Evolutionary conservation across 495 filamentous ascomycete species (phyloP).

Genomic region (Penicillium maclennaniae): DNA sequence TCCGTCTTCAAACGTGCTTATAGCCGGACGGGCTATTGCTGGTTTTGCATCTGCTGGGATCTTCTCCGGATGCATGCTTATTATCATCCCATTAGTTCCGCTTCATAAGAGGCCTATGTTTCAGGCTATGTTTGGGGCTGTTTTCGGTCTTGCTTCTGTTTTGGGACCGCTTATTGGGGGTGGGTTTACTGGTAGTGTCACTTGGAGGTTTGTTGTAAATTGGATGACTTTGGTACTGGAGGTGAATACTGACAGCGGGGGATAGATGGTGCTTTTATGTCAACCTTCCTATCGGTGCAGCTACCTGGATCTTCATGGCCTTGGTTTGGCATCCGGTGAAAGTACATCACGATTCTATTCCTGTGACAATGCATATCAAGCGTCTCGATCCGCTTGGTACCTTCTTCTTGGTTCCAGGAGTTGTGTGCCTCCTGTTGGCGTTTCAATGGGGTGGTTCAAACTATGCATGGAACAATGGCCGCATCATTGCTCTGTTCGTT

Average conservation of each 20-base stretch:
- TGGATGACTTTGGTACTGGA: not conserved
- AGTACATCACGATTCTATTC: not conserved
- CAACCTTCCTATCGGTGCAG: slow-evolving; percentile 56
- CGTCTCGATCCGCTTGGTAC: not conserved
- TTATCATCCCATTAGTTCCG: slow-evolving; percentile 55
- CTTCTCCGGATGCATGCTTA: slow-evolving; percentile 47
- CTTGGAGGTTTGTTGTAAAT: not conserved
- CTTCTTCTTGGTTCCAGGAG: not conserved
- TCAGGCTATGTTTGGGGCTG: slow-evolving; percentile 36
- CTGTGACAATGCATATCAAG: not conserved
- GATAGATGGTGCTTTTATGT: slow-evolving; percentile 49
- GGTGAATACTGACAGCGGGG: not conserved
- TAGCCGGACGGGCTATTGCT: slow-evolving; percentile 44
- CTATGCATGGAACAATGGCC: not conserved
- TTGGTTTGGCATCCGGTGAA: not conserved
- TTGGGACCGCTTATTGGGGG: not conserved
- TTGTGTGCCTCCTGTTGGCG: not conserved
- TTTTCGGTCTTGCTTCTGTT: slow-evolving; percentile 52
- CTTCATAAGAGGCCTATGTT: slow-evolving; percentile 51
- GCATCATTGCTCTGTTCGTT: slow-evolving; percentile 53
- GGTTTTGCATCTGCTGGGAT: slow-evolving; percentile 41
- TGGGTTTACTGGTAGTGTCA: not conserved
- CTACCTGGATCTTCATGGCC: slow-evolving; percentile 15
- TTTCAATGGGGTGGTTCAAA: not conserved
- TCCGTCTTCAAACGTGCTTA: not conserved